A percentile compares a stretch with the other conserved stretches of the same genome.
Evolutionary conservation across 2,329 filamentous ascomycete species (phyloP).

Genomic region (Pyrenochaeta sp.): DNA sequence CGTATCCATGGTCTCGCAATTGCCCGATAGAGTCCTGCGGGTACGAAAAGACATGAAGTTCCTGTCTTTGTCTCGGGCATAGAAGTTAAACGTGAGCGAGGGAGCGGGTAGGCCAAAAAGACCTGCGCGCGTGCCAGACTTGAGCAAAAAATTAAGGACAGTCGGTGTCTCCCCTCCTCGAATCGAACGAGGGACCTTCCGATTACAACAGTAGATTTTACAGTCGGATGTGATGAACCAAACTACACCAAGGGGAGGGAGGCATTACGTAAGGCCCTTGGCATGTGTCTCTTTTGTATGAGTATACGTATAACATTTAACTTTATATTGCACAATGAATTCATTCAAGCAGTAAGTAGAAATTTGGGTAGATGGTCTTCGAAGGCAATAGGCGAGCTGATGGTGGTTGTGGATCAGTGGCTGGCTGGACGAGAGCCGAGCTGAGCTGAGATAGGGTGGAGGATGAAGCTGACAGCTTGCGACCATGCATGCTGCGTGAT

Average conservation of each 20-base stretch:
- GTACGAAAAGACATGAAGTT: too few relatives aligned
- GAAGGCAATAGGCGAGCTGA: not conserved
- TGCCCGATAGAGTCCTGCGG: too few relatives aligned
- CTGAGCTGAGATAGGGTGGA: not conserved
- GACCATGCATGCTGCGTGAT: not conserved
- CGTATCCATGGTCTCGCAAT: too few relatives aligned
- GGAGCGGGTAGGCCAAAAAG: too few relatives aligned
- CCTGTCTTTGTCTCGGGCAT: too few relatives aligned
- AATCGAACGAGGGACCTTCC: constrained; percentile 1
- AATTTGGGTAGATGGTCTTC: not conserved
- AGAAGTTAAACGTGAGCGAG: too few relatives aligned
- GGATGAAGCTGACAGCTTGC: not conserved
- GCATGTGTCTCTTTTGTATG: not conserved
- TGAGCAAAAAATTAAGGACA: not conserved
- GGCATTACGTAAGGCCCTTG: not conserved
- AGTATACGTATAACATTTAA: not conserved
- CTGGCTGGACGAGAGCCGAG: not conserved
- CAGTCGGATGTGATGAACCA: not conserved
- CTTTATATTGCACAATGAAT: not conserved
- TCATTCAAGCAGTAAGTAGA: not conserved
- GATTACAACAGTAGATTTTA: not conserved
- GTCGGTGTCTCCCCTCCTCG: not conserved
- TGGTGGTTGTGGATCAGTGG: not conserved
- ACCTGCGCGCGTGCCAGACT: not conserved
- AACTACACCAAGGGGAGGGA: not conserved